These are phyloP conservation scores for Podila epigama DNA, from an alignment of 192 early-diverging fungal genomes.

Conservation along the genomic window DNA sequence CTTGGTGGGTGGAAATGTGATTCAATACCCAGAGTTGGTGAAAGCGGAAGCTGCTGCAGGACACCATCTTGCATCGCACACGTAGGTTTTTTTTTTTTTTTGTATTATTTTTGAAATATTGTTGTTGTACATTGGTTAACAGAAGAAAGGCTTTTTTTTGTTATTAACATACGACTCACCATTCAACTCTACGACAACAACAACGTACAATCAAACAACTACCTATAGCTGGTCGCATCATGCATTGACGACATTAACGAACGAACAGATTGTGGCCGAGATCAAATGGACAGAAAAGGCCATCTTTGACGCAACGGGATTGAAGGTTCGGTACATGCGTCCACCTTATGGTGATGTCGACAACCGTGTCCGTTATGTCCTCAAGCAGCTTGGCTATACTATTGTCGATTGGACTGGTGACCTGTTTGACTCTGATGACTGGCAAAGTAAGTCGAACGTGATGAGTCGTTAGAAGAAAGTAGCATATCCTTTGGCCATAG, in stretches of 20 bases:
- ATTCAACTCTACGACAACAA: no score
- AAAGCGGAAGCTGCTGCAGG: constrained; percentile 8
- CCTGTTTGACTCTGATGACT: constrained; percentile 44
- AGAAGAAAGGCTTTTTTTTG: no score
- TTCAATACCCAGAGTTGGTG: constrained; percentile 46
- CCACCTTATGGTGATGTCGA: constrained; percentile 79
- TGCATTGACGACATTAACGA: constrained; percentile 39
- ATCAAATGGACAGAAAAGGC: constrained; percentile 46
- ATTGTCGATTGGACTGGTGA: constrained; percentile 44
- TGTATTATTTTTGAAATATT: neutral
- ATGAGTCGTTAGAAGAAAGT: no score
- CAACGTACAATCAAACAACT: no score
- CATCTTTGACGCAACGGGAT: constrained; percentile 32
- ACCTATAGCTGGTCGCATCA: constrained; percentile 57
- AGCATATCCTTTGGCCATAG: no score
- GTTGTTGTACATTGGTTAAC: neutral
- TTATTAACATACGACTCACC: no score
- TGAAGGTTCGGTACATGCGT: constrained; percentile 50
- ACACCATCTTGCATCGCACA: constrained; percentile 28
- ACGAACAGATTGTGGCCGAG: constrained; percentile 48
- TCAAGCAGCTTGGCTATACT: constrained; percentile 58
- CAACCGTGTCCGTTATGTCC: constrained; percentile 73
- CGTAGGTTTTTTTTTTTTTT: constrained; percentile 8
- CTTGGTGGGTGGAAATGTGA: constrained; percentile 66
- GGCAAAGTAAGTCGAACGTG: constrained; percentile 43